Evolutionary conservation across 768 basidiomycete species (phyloP).

Genomic region (Baorangia bicolor): DNA sequence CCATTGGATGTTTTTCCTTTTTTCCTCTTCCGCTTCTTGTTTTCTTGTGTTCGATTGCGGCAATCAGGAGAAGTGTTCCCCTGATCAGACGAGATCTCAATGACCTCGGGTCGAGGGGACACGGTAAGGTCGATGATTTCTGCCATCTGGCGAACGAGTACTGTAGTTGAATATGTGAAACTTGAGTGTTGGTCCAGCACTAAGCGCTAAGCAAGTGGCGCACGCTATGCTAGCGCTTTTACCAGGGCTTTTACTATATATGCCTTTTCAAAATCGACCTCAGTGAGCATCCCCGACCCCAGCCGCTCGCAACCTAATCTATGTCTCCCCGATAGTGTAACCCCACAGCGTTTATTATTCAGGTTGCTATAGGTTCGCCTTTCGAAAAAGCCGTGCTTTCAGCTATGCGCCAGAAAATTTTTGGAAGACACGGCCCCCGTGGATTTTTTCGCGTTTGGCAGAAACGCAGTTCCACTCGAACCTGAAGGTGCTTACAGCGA

Average conservation of each 20-base stretch:
- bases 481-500: background rate
- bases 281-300: background rate
- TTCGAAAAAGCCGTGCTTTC: too few relatives aligned
- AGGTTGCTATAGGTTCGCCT: background rate
- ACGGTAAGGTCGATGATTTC: constrained; percentile 36
- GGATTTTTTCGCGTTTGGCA: background rate
- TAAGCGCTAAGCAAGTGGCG: background rate
- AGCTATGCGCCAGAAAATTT: background rate
- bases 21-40: constrained; percentile 27
- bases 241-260: too few relatives aligned
- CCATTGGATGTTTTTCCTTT: constrained; percentile 26
- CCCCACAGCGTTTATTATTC: too few relatives aligned
- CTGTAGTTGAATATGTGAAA: constrained; percentile 3
- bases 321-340: background rate
- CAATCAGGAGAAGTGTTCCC: constrained; percentile 5
- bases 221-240: background rate
- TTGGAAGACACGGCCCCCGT: too few relatives aligned
- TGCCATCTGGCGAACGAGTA: constrained; percentile 15
- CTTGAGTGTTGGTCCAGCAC: background rate
- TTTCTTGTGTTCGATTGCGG: constrained; percentile 11
- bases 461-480: background rate
- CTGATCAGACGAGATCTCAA: constrained; percentile 32
- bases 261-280: background rate
- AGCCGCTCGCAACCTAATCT: background rate
- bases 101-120: constrained; percentile 29